Evolutionary conservation across 257 asterid genomes (phyloP).

Genomic region (Haberlea rhodopensis): DNA sequence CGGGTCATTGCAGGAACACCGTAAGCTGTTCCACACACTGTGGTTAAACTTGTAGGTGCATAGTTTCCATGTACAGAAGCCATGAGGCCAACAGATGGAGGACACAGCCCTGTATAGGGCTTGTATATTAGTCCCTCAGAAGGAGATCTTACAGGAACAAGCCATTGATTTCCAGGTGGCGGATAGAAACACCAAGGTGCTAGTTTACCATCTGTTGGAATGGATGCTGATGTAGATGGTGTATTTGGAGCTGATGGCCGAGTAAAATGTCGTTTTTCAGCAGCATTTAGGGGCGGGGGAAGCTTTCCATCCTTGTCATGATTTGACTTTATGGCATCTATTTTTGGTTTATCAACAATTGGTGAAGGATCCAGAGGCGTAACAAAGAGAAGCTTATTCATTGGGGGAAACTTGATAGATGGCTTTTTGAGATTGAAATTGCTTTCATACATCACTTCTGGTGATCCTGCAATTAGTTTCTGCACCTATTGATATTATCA

Average conservation of each 20-base stretch:
- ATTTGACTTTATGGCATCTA: constrained; percentile 29
- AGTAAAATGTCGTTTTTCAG: constrained; percentile 30
- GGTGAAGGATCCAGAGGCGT: constrained; percentile 42
- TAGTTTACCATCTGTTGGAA: constrained; percentile 33
- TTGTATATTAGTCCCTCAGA: constrained; percentile 76
- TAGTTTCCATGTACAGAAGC: constrained; percentile 39
- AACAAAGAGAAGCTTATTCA: constrained; percentile 43
- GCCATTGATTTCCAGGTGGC: constrained; percentile 53
- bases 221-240: constrained; percentile 23
- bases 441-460: constrained; percentile 39
- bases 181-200: constrained; percentile 44
- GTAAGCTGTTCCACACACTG: constrained; percentile 29
- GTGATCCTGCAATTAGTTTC: constrained; percentile 51
- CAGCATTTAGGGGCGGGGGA: constrained; percentile 22
- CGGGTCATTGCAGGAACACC: constrained; percentile 33
- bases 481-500: constrained; percentile 56
- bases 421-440: constrained; percentile 32
- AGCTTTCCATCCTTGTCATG: constrained; percentile 23
- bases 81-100: constrained; percentile 42
- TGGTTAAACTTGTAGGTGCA: constrained; percentile 24
- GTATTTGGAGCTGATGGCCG: constrained; percentile 27
- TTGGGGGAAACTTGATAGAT: constrained; percentile 39
- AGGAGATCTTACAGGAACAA: constrained; percentile 61
- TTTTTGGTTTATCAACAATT: constrained; percentile 30
- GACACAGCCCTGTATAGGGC: constrained; percentile 57